Evolutionary conservation across 805 yeast species (phyloP).

Genomic region (Barnettozyma salicaria): DNA sequence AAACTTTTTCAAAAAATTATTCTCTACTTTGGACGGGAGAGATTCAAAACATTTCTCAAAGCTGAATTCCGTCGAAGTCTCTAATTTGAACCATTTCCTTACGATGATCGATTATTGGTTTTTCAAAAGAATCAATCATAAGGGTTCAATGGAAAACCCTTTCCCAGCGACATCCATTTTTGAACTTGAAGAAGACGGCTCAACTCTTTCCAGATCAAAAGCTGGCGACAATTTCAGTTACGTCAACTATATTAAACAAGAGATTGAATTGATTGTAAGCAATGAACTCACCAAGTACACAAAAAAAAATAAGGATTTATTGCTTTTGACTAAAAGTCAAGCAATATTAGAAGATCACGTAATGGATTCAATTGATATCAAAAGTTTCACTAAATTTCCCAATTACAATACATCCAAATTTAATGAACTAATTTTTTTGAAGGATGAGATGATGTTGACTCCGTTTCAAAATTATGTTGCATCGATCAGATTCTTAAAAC

Average conservation of each 20-base stretch:
- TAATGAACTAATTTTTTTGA: conserved; percentile 7
- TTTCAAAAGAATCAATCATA: conserved; percentile 6
- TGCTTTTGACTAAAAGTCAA: conserved; percentile 7
- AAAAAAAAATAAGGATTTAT: neutral
- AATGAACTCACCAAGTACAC: conserved; percentile 6
- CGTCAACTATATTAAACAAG: conserved; percentile 7
- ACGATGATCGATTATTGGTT: conserved; percentile 11
- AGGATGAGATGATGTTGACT: conserved; percentile 10
- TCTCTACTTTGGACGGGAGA: neutral
- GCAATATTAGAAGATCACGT: conserved; percentile 3
- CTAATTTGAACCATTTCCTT: conserved; percentile 4
- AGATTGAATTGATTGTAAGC: conserved; percentile 9
- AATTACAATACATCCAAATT: conserved; percentile 11
- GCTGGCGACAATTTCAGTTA: conserved; percentile 6
- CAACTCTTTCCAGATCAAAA: neutral
- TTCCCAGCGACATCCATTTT: conserved; percentile 3
- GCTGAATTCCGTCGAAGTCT: neutral
- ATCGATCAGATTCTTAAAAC: conserved; percentile 10
- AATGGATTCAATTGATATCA: conserved; percentile 10
- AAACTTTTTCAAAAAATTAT: conserved; percentile 5
- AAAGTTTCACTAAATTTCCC: conserved; percentile 9
- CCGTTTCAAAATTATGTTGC: conserved; percentile 12
- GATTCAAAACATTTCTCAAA: neutral
- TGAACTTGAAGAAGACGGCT: neutral
- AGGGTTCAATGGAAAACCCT: conserved; percentile 12